Conservation (phyloP, 306 rosid genomes). For the Vigna reflexopilosa region DNA sequence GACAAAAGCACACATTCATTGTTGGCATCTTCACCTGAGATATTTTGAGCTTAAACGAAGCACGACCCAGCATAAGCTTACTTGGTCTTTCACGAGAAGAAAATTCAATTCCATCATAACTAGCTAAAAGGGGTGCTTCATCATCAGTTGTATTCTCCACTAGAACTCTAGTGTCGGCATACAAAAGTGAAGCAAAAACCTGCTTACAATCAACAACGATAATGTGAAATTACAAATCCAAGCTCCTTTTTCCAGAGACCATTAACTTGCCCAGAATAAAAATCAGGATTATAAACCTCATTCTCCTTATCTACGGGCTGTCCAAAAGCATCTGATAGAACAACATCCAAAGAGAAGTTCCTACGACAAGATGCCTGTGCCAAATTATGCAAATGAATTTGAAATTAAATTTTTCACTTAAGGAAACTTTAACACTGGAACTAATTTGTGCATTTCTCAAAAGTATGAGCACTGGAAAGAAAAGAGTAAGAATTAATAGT, state of each 20-base stretch:
- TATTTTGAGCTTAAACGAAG: slow-evolving; percentile 94
- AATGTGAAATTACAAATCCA: slow-evolving; percentile 32
- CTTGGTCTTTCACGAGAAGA: slow-evolving; percentile 71
- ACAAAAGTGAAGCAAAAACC: slow-evolving; percentile 90
- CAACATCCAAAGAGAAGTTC: slow-evolving; percentile 86
- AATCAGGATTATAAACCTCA: slow-evolving; percentile 66
- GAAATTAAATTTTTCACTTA: slow-evolving; percentile 30
- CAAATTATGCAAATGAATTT: slow-evolving; percentile 49
- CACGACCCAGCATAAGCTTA: slow-evolving; percentile 81
- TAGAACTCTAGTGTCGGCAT: slow-evolving; percentile 69
- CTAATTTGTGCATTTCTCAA: slow-evolving; percentile 23
- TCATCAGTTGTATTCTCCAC: slow-evolving; percentile 84
- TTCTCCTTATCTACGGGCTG: slow-evolving; percentile 65
- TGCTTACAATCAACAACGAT: slow-evolving; percentile 42
- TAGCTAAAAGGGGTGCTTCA: slow-evolving; percentile 87
- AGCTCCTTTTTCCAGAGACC: slow-evolving; percentile 31
- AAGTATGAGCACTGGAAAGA: slow-evolving; percentile 22
- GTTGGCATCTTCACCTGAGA: slow-evolving; percentile 72
- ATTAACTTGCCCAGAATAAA: slow-evolving; percentile 22
- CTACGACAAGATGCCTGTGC: slow-evolving; percentile 93
- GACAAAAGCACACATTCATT: slow-evolving; percentile 26
- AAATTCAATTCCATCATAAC: slow-evolving; percentile 83
- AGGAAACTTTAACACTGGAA: slow-evolving; percentile 31
- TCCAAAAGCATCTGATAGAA: slow-evolving; percentile 65
- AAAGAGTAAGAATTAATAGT: neutral